A percentile compares a stretch with the other conserved stretches of the same genome.
These are phyloP conservation scores for Pseudopithomyces maydicus DNA, from an alignment of 2,329 filamentous ascomycete genomes.

Conservation along the genomic window DNA sequence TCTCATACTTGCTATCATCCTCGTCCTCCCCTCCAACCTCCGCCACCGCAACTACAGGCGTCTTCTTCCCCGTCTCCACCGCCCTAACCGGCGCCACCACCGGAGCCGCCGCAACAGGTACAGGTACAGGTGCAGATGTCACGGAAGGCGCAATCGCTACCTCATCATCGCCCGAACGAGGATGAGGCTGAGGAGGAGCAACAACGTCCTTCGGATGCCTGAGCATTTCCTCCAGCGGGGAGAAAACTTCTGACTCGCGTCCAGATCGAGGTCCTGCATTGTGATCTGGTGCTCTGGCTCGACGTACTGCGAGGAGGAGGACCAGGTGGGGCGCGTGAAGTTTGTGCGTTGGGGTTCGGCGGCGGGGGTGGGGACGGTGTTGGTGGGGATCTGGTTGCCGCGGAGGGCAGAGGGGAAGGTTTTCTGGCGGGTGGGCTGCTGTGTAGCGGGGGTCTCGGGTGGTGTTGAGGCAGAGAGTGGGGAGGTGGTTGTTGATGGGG, in stretches of 20 bases:
- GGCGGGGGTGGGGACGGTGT: slow-evolving; percentile 22
- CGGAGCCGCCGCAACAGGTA: neutral
- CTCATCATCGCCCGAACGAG: no score
- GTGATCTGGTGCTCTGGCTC: slow-evolving; percentile 18
- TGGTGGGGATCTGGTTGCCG: slow-evolving; percentile 19
- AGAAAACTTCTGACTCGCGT: slow-evolving; percentile 20
- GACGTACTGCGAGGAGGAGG: slow-evolving; percentile 5
- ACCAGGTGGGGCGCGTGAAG: slow-evolving; percentile 2
- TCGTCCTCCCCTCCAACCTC: slow-evolving; percentile 17
- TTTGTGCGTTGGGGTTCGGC: slow-evolving; percentile 10
- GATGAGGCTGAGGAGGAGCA: no score
- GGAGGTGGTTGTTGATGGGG: slow-evolving; percentile 4
- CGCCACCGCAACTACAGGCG: slow-evolving; percentile 14
- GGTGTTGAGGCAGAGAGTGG: slow-evolving; percentile 12
- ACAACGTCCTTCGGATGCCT: slow-evolving; percentile 3
- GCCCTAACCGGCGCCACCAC: neutral
- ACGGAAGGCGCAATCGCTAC: neutral
- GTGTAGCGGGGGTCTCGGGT: neutral
- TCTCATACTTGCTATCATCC: slow-evolving; percentile 20
- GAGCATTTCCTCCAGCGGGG: slow-evolving; percentile 22
- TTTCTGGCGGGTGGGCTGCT: neutral
- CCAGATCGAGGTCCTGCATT: slow-evolving; percentile 23
- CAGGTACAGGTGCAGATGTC: neutral
- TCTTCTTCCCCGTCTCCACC: slow-evolving; percentile 4
- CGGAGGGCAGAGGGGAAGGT: slow-evolving; percentile 13